phyloP scores from a whole-genome alignment of 2,329 filamentous ascomycete species.

The Colletotrichum cuscutae region DNA sequence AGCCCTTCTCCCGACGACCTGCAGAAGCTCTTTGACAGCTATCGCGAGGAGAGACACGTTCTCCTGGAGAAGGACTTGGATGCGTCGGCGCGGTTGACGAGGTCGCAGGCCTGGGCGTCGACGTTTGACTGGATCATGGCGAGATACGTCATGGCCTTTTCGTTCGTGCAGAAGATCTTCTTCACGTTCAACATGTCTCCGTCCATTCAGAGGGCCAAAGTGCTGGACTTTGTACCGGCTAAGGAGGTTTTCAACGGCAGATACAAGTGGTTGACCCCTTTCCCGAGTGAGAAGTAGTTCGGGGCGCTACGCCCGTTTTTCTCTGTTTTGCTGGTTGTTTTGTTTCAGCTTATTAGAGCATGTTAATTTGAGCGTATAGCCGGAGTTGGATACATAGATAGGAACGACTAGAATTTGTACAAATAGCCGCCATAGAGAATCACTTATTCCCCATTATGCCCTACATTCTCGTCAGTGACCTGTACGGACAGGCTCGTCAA shows the following conservation, averaged over 20 bases:
- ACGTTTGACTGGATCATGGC: slow-evolving; percentile 38
- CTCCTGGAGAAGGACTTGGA: slow-evolving; percentile 32
- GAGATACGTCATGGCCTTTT: slow-evolving; percentile 36
- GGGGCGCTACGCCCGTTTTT: background rate
- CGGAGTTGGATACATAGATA: background rate
- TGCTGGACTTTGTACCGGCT: slow-evolving; percentile 37
- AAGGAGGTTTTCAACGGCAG: slow-evolving; percentile 35
- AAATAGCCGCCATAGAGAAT: background rate
- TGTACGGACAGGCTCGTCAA: background rate
- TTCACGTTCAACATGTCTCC: slow-evolving; percentile 25
- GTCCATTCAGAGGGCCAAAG: slow-evolving; percentile 22
- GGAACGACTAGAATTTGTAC: background rate
- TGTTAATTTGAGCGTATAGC: background rate
- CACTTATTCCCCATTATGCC: background rate
- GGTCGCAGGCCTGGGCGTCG: slow-evolving; percentile 41
- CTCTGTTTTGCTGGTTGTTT: background rate
- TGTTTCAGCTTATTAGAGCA: background rate
- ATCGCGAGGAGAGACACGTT: slow-evolving; percentile 35
- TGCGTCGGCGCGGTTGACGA: slow-evolving; percentile 35
- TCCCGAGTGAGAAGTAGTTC: slow-evolving; percentile 1
- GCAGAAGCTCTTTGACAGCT: slow-evolving; percentile 33
- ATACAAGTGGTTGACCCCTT: slow-evolving; percentile 17
- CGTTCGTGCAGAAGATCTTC: slow-evolving; percentile 22
- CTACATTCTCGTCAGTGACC: background rate
- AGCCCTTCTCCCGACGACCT: background rate